A percentile compares a stretch with the other conserved stretches of the same genome.
Conservation (phyloP, 805 yeast genomes). For the Metschnikowia matae region DNA sequence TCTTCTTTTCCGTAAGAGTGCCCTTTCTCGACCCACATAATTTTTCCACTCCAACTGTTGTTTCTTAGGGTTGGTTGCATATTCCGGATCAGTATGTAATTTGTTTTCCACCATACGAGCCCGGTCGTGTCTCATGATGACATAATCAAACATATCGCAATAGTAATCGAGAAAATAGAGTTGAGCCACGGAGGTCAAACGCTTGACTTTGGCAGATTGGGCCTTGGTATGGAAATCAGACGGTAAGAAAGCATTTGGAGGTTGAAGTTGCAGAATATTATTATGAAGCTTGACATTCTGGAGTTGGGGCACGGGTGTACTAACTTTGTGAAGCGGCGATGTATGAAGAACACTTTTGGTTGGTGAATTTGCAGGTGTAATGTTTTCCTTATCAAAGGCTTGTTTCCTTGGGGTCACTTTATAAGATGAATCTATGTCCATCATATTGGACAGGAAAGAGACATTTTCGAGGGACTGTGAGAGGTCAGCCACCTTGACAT, state of each 20-base stretch:
- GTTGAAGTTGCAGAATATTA: conserved; percentile 32
- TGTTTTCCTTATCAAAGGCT: conserved; percentile 16
- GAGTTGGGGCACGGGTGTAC: conserved; percentile 10
- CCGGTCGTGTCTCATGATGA: conserved; percentile 81
- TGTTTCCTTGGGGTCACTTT: conserved; percentile 26
- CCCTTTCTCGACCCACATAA: conserved; percentile 81
- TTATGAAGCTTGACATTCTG: conserved; percentile 23
- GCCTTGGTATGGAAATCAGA: conserved; percentile 56
- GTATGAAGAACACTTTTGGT: conserved; percentile 30
- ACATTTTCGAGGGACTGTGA: conserved; percentile 43
- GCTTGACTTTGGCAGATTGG: conserved; percentile 68
- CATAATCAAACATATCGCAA: conserved; percentile 92
- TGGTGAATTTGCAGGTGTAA: conserved; percentile 30
- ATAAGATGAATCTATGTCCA: conserved; percentile 39
- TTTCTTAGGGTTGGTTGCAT: conserved; percentile 25
- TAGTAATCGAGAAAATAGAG: conserved; percentile 92
- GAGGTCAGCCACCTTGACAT: conserved; percentile 31
- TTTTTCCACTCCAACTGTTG: conserved; percentile 60
- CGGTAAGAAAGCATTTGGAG: conserved; percentile 24
- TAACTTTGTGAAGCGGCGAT: conserved; percentile 15
- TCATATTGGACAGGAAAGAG: conserved; percentile 30
- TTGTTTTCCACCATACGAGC: conserved; percentile 63
- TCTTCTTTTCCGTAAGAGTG: conserved; percentile 80
- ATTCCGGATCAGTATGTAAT: conserved; percentile 49
- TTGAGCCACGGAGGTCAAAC: conserved; percentile 88